A percentile compares a stretch with the other conserved stretches of the same genome.
Evolutionary conservation across 2,329 filamentous ascomycete genomes (phyloP).

Genomic region (Colletotrichum theobromicola): DNA sequence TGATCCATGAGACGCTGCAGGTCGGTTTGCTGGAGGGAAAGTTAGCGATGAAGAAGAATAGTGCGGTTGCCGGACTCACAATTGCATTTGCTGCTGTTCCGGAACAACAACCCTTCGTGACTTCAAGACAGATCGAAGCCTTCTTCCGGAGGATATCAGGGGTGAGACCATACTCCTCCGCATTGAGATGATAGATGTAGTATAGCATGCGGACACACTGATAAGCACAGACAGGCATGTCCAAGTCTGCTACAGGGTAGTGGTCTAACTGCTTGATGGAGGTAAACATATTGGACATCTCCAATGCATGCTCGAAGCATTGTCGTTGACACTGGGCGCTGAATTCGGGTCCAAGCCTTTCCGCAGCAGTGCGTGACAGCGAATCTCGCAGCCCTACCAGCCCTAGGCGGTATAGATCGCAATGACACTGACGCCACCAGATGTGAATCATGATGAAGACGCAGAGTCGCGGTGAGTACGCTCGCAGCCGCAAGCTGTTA

Average conservation of each 20-base stretch:
- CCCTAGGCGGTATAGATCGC: slow-evolving; percentile 60
- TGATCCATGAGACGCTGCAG: slow-evolving; percentile 56
- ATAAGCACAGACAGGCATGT: slow-evolving; percentile 60
- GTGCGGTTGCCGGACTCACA: background rate
- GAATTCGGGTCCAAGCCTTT: slow-evolving; percentile 53
- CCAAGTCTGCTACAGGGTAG: slow-evolving; percentile 58
- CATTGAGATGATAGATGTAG: slow-evolving; percentile 52
- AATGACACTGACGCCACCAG: slow-evolving; percentile 64
- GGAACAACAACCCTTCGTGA: slow-evolving; percentile 55
- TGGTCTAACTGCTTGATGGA: slow-evolving; percentile 56
- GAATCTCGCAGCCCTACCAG: slow-evolving; percentile 58
- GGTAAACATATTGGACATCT: slow-evolving; percentile 61
- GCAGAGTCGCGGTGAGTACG: slow-evolving; percentile 62
- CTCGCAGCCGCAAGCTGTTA: slow-evolving; percentile 58
- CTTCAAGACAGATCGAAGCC: slow-evolving; percentile 54
- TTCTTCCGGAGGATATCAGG: slow-evolving; percentile 53
- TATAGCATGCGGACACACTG: slow-evolving; percentile 60
- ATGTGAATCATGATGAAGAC: slow-evolving; percentile 66
- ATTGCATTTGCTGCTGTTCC: slow-evolving; percentile 55
- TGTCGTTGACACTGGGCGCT: slow-evolving; percentile 54
- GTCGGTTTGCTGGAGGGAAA: slow-evolving; percentile 39
- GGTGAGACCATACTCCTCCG: slow-evolving; percentile 47
- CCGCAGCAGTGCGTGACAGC: slow-evolving; percentile 47
- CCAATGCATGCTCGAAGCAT: slow-evolving; percentile 58
- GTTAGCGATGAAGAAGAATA: slow-evolving; percentile 4